These are phyloP conservation scores for Aspergillus baeticus DNA, from an alignment of 495 filamentous ascomycete genomes.

Conservation along the genomic window DNA sequence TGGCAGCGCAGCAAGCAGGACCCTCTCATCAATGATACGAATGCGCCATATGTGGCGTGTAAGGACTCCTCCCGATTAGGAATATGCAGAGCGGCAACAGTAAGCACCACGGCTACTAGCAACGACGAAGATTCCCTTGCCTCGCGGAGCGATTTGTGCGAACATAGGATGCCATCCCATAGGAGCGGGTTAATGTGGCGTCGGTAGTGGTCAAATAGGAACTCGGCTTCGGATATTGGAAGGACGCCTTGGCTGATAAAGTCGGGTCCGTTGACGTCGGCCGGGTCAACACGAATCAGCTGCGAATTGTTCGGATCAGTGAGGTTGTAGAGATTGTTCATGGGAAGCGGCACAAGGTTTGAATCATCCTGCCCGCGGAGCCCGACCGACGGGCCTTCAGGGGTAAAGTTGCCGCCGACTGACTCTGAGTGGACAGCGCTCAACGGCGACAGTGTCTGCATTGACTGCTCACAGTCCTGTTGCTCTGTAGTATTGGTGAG, in stretches of 20 bases:
- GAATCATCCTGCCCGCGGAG: slow-evolving; percentile 14
- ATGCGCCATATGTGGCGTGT: slow-evolving; percentile 33
- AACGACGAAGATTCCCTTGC: slow-evolving; percentile 32
- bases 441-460: slow-evolving; percentile 16
- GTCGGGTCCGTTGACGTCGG: slow-evolving; percentile 21
- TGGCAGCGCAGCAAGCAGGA: slow-evolving; percentile 33
- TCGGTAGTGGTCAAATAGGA: slow-evolving; percentile 28
- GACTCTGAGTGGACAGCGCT: slow-evolving; percentile 25
- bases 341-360: slow-evolving; percentile 33
- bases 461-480: neutral
- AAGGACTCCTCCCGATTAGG: slow-evolving; percentile 24
- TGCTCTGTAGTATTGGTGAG: neutral
- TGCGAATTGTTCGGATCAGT: slow-evolving; percentile 34
- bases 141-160: slow-evolving; percentile 20
- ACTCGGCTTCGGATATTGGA: slow-evolving; percentile 30
- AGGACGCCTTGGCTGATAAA: slow-evolving; percentile 35
- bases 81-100: slow-evolving; percentile 37
- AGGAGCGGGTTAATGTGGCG: slow-evolving; percentile 34
- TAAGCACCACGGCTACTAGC: slow-evolving; percentile 31
- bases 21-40: slow-evolving; percentile 28
- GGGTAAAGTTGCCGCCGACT: neutral
- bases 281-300: slow-evolving; percentile 16
- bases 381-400: slow-evolving; percentile 18
- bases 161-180: slow-evolving; percentile 32
- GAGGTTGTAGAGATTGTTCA: slow-evolving; percentile 42